A percentile compares a stretch with the other conserved stretches of the same genome.
These are phyloP conservation scores for Xerocomus brunneocitrinus DNA, from an alignment of 768 basidiomycete genomes.

Conservation along the genomic window DNA sequence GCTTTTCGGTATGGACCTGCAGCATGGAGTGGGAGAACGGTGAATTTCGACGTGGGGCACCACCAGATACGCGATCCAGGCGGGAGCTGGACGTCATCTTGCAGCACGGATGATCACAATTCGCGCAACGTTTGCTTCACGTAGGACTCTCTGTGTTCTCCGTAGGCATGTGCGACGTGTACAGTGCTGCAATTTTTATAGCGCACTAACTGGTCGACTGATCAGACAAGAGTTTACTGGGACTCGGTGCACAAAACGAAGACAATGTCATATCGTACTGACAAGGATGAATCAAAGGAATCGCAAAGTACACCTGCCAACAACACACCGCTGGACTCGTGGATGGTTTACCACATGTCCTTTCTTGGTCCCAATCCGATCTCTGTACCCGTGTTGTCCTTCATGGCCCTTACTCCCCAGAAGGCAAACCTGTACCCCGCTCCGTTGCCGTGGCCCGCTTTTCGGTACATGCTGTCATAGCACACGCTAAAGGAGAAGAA, in stretches of 20 bases:
- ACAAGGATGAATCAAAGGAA: background rate
- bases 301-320: background rate
- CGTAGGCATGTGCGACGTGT: no score
- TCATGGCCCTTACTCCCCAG: constrained; percentile 38
- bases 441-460: constrained; percentile 35
- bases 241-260: background rate
- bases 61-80: no score
- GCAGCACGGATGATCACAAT: no score
- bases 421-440: constrained; percentile 28
- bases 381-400: constrained; percentile 30
- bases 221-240: background rate
- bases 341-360: constrained; percentile 1
- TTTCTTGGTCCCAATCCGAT: constrained; percentile 31
- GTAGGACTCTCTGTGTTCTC: no score
- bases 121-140: no score
- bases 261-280: background rate
- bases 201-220: no score
- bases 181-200: no score
- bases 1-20: no score
- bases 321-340: background rate
- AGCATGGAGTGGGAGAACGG: no score
- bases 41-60: no score
- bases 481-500: constrained; percentile 34
- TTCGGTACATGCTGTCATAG: constrained; percentile 32
- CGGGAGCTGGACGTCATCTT: no score